Evolutionary conservation across 371 early-diverging fungal species (phyloP).

Genomic region (Homolaphlyctis polyrhiza): DNA sequence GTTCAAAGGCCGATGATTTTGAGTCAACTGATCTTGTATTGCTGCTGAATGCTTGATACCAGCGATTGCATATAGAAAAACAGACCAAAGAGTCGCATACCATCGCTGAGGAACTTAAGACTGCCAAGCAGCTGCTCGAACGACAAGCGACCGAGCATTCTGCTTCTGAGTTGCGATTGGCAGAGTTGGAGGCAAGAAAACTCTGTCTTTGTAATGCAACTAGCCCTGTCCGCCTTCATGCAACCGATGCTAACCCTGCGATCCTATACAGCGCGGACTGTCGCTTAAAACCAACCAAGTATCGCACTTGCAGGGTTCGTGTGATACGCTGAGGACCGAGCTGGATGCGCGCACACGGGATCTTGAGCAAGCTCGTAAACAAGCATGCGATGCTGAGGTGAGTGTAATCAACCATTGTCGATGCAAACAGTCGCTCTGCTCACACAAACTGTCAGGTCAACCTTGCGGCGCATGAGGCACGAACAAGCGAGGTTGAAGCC

Average conservation of each 20-base stretch:
- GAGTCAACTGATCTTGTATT: too few species aligned
- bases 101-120: background rate
- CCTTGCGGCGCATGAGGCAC: too few species aligned
- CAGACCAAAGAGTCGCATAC: background rate
- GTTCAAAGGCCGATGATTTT: too few species aligned
- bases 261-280: too few species aligned
- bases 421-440: too few species aligned
- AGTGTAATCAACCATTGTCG: too few species aligned
- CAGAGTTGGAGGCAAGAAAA: background rate
- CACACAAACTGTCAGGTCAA: too few species aligned
- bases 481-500: conserved; percentile 9
- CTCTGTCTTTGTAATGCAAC: too few species aligned
- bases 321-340: background rate
- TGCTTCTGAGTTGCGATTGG: background rate
- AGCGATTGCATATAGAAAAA: background rate
- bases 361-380: background rate
- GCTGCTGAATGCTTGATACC: too few species aligned
- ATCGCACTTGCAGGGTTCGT: background rate
- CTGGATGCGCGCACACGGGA: background rate
- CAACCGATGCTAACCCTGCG: too few species aligned
- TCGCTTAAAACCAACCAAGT: background rate
- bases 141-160: background rate
- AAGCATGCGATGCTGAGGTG: background rate
- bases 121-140: background rate
- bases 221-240: too few species aligned